These are phyloP conservation scores for Eremochloa ophiuroides DNA, from an alignment of 176 grass and related monocot species.

Conservation along the genomic window DNA sequence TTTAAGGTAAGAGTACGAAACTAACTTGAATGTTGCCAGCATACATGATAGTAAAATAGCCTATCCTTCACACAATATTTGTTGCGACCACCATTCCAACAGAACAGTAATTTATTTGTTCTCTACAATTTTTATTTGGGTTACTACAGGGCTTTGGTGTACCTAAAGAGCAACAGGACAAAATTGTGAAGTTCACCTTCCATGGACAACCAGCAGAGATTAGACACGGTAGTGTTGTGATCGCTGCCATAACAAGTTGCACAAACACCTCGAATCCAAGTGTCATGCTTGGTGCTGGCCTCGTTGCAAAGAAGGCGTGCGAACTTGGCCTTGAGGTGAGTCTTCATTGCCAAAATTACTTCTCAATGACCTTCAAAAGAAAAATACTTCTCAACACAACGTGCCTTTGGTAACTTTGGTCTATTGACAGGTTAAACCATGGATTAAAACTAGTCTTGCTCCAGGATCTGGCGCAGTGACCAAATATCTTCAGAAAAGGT, in stretches of 20 bases:
- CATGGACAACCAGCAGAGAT: conserved; percentile 14
- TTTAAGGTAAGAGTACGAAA: conserved; percentile 14
- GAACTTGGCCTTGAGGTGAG: conserved; percentile 38
- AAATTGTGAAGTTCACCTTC: background rate
- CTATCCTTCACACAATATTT: background rate
- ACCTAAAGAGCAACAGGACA: conserved; percentile 3
- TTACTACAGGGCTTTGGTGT: conserved; percentile 4
- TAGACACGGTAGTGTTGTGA: conserved; percentile 37
- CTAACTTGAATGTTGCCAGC: background rate
- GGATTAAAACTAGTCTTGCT: conserved; percentile 15
- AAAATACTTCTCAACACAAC: background rate
- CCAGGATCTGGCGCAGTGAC: conserved; percentile 11
- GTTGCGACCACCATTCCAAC: background rate
- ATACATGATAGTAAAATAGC: background rate
- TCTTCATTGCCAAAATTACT: background rate
- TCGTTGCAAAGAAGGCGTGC: conserved; percentile 43
- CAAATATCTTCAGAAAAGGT: conserved; percentile 23
- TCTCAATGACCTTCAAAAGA: too few species aligned
- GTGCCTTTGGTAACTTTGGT: background rate
- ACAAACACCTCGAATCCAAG: conserved; percentile 41
- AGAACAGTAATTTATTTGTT: background rate
- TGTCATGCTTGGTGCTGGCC: conserved; percentile 42
- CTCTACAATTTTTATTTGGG: background rate
- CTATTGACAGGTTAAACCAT: conserved; percentile 1
- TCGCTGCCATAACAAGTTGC: conserved; percentile 48